phyloP scores from a whole-genome alignment of 805 yeast species.

The Komagataella ulmi region DNA sequence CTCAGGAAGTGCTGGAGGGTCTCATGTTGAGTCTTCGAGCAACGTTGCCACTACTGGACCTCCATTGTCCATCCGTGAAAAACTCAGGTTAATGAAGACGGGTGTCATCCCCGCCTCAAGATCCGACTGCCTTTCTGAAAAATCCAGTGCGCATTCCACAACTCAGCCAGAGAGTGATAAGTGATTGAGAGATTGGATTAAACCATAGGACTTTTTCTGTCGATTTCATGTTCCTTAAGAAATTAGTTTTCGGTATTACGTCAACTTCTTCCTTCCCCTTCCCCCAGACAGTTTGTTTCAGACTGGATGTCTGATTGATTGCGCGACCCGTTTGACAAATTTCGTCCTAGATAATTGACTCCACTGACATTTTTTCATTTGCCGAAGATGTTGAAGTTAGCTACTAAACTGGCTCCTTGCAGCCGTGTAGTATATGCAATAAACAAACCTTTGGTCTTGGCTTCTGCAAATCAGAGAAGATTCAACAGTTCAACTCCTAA shows the following conservation, averaged over 20 bases:
- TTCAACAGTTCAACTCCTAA: conserved; percentile 6
- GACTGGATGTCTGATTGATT: not conserved
- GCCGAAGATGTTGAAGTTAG: not conserved
- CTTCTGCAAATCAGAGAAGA: not conserved
- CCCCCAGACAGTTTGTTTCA: not conserved
- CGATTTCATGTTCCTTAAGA: not conserved
- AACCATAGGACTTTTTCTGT: not conserved
- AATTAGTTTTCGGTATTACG: too few relatives aligned
- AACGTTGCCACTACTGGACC: conserved; percentile 13
- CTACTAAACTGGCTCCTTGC: not conserved
- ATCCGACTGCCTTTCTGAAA: not conserved
- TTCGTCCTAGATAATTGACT: not conserved
- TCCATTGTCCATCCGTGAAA: conserved; percentile 30
- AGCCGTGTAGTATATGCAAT: not conserved
- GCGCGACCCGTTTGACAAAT: not conserved
- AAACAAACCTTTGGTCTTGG: not conserved
- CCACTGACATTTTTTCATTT: not conserved
- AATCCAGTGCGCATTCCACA: not conserved
- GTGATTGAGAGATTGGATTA: not conserved
- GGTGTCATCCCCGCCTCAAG: conserved; percentile 8
- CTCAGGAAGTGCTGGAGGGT: not conserved
- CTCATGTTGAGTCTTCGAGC: not conserved
- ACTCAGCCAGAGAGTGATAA: not conserved
- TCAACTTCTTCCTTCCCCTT: too few relatives aligned
- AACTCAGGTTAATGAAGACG: conserved; percentile 24